phyloP scores from a whole-genome alignment of 805 yeast genomes.

The Ogataea ramenticola region DNA sequence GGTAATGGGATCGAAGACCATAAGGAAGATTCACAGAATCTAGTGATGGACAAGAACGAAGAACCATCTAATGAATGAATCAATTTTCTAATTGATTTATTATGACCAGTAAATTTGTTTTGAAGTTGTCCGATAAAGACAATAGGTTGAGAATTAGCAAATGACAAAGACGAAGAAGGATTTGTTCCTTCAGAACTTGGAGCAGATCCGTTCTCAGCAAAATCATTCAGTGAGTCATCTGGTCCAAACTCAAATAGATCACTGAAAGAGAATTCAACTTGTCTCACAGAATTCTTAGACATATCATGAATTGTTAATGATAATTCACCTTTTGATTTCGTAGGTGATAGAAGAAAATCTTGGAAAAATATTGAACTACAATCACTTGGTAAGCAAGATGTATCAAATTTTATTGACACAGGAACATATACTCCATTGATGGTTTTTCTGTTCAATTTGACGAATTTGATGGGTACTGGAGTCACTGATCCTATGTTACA shows the following conservation, averaged over 20 bases:
- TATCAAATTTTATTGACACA: conserved; percentile 13
- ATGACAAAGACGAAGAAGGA: background rate
- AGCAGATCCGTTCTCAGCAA: too few species aligned
- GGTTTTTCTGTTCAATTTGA: conserved; percentile 24
- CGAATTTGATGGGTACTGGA: conserved; percentile 43
- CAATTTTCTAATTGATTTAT: conserved; percentile 65
- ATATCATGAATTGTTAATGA: conserved; percentile 41
- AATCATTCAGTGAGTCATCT: conserved; percentile 2
- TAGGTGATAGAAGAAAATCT: conserved; percentile 14
- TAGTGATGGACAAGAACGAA: conserved; percentile 48
- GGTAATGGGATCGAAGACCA: conserved; percentile 43
- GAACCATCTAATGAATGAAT: conserved; percentile 62
- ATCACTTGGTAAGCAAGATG: conserved; percentile 24
- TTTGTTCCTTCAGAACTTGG: background rate
- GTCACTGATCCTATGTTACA: conserved; percentile 37
- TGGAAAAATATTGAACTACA: conserved; percentile 17
- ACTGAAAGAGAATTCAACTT: conserved; percentile 24
- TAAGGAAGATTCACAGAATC: conserved; percentile 55
- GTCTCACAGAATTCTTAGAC: conserved; percentile 26
- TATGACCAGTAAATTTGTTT: conserved; percentile 76
- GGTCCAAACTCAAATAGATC: conserved; percentile 20
- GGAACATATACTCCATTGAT: conserved; percentile 8
- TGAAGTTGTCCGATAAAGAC: conserved; percentile 27
- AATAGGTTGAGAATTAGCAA: too few species aligned
- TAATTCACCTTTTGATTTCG: conserved; percentile 15